Evolutionary conservation across 2,329 filamentous ascomycete species (phyloP).

Genomic region (Pyrenophora graminea): DNA sequence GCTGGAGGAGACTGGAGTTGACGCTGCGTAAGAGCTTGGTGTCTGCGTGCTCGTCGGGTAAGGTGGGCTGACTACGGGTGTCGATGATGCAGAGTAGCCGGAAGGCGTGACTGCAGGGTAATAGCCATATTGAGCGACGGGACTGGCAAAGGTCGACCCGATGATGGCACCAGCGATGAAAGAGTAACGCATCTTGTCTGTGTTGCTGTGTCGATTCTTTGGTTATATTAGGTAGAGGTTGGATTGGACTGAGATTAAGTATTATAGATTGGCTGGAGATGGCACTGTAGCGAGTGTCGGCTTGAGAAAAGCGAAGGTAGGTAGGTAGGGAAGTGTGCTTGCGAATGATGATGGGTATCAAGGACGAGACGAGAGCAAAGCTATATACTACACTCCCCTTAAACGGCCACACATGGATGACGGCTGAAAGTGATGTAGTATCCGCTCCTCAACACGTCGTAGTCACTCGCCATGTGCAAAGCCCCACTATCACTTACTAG

Average conservation of each 20-base stretch:
- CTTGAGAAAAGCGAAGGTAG: constrained; percentile 39
- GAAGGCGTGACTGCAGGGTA: constrained; percentile 8
- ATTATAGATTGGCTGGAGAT: constrained; percentile 30
- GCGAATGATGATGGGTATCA: constrained; percentile 22
- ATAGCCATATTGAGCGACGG: constrained; percentile 23
- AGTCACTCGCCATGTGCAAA: constrained; percentile 25
- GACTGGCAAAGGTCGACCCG: constrained; percentile 37
- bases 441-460: constrained; percentile 33
- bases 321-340: constrained; percentile 24
- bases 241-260: constrained; percentile 24
- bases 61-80: not conserved
- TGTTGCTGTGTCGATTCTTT: constrained; percentile 6
- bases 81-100: constrained; percentile 9
- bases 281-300: constrained; percentile 40
- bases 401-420: constrained; percentile 27
- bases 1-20: not conserved
- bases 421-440: constrained; percentile 32
- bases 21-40: not conserved
- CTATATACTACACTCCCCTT: constrained; percentile 33
- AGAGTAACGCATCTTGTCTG: constrained; percentile 40
- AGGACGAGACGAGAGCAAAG: constrained; percentile 16
- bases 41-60: constrained; percentile 4
- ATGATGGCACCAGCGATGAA: constrained; percentile 38
- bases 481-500: constrained; percentile 24
- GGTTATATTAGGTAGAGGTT: constrained; percentile 3